phyloP scores from a whole-genome alignment of 177 flowering plant species.

The Vitis hybrid region DNA sequence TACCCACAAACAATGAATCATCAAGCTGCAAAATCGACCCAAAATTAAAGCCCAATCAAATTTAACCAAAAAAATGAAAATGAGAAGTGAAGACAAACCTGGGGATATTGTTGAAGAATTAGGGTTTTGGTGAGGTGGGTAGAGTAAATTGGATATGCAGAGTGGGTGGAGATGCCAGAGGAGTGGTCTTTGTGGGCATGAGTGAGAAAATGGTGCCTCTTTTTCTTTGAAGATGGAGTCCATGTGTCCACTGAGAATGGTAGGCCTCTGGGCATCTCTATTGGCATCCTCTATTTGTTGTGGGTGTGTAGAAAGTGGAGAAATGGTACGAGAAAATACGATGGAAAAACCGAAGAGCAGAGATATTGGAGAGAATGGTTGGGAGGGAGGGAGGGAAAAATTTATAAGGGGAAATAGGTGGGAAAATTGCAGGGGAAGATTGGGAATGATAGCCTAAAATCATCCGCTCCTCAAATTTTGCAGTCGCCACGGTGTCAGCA shows the following conservation, averaged over 20 bases:
- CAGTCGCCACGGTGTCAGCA: not conserved
- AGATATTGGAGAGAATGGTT: not conserved
- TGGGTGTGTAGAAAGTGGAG: not conserved
- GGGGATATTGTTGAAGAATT: slow-evolving; percentile 52
- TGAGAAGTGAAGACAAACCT: slow-evolving; percentile 29
- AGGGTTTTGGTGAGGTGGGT: slow-evolving; percentile 62
- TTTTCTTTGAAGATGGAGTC: slow-evolving; percentile 50
- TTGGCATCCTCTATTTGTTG: slow-evolving; percentile 50
- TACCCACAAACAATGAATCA: slow-evolving; percentile 52
- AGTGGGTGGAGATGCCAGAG: slow-evolving; percentile 40
- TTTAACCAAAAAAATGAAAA: not conserved
- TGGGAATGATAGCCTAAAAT: not conserved
- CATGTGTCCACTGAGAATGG: slow-evolving; percentile 95
- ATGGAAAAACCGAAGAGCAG: not conserved
- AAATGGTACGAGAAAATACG: not conserved
- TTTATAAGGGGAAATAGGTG: not conserved
- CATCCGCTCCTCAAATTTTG: not conserved
- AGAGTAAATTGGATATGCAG: slow-evolving; percentile 66
- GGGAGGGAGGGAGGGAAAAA: not conserved
- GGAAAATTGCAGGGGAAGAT: not conserved
- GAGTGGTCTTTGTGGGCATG: slow-evolving; percentile 91
- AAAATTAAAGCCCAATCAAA: slow-evolving; percentile 5
- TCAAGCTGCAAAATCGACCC: slow-evolving; percentile 44
- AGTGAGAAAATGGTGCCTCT: slow-evolving; percentile 76
- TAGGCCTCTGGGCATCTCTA: slow-evolving; percentile 81